Percentiles rank a stretch among this genome's conserved stretches.
phyloP scores from a whole-genome alignment of 1,284 basidiomycete genomes.

The Entoloma clypeatum region DNA sequence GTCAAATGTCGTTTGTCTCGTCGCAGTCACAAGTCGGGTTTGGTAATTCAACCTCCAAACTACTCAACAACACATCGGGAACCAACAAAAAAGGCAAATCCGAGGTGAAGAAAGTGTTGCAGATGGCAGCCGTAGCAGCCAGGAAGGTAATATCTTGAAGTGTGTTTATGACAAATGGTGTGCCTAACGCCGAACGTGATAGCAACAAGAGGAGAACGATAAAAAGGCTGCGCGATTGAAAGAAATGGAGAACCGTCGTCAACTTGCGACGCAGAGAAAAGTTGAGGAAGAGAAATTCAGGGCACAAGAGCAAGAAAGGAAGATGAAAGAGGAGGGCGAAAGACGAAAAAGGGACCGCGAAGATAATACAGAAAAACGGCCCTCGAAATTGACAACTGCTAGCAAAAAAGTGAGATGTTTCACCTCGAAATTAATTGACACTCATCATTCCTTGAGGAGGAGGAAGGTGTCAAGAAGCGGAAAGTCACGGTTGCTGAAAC shows the following conservation, averaged over 20 bases:
- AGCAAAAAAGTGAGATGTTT: constrained; percentile 51
- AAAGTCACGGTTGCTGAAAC: constrained; percentile 46
- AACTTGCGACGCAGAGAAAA: constrained; percentile 69
- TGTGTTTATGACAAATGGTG: too few relatives aligned
- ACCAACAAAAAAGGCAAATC: constrained; percentile 64
- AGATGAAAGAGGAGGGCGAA: constrained; percentile 65
- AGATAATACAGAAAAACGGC: constrained; percentile 65
- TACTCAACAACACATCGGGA: constrained; percentile 61
- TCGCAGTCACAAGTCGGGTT: constrained; percentile 55
- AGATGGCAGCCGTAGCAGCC: constrained; percentile 76
- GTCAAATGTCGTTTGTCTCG: constrained; percentile 52
- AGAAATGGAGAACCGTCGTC: constrained; percentile 77
- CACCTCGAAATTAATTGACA: neutral
- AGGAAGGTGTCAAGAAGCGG: constrained; percentile 68
- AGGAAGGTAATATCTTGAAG: constrained; percentile 64
- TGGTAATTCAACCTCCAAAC: constrained; percentile 62
- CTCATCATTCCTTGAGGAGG: constrained; percentile 37
- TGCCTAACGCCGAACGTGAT: too few relatives aligned
- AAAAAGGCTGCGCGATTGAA: constrained; percentile 72
- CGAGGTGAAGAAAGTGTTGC: constrained; percentile 76
- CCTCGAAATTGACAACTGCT: constrained; percentile 35
- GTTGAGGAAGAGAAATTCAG: constrained; percentile 72
- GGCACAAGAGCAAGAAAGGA: constrained; percentile 63
- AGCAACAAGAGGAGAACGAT: constrained; percentile 86
- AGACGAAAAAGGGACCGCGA: constrained; percentile 72